Evolutionary conservation across 176 grass and related monocot species (phyloP), one percentile per base, ranked within the genome.

Genomic region (Cenchrus americanus): DNA sequence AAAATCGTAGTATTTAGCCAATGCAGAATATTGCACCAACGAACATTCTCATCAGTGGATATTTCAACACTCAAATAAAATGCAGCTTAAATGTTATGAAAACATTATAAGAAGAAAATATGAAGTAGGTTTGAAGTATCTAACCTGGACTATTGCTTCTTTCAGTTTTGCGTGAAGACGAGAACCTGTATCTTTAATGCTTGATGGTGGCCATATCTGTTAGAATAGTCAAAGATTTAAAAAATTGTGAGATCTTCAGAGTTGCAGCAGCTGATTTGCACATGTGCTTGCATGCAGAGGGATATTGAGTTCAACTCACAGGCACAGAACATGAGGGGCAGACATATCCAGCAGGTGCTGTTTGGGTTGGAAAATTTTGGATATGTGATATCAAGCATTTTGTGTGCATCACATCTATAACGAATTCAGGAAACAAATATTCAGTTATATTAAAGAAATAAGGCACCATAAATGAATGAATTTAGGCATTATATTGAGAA

Each of bases 131-230:
- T 76, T 73, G 50, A 75, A 54, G 73, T 27, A 62, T 19, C 71
- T 85, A 85, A 94, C 96, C 91, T 96, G 87, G 68, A 84, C 52
- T 79, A 96, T 89, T 78, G 81, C 87, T 96, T 96, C 93, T 86
- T 96, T 99, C 41, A 99, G 69, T 83, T 94, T 90, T 71, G 85
- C 61, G 50, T 99, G 96, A 62, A 99, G 93, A 66, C 18, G 65
- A 43, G 96, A 99, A 51, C 93, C 91, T 62, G 93, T 99, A 83
- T 99, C 96, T 83, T 96, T 99, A 83, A 99, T 99, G 86, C 89
- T 94, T 81, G 82, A 92, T 80, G 93, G 96, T 78, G 96, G 96
- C 96, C 96, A 99, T 85, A 99, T 79, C 96, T 99, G 81, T 80
- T 24, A 48, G 21, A 63, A 75, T 73, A 88, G 27, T 64, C 71